Base-by-base conservation (phyloP, 2,329 filamentous ascomycete genomes). In the Alternaria triticina region DNA sequence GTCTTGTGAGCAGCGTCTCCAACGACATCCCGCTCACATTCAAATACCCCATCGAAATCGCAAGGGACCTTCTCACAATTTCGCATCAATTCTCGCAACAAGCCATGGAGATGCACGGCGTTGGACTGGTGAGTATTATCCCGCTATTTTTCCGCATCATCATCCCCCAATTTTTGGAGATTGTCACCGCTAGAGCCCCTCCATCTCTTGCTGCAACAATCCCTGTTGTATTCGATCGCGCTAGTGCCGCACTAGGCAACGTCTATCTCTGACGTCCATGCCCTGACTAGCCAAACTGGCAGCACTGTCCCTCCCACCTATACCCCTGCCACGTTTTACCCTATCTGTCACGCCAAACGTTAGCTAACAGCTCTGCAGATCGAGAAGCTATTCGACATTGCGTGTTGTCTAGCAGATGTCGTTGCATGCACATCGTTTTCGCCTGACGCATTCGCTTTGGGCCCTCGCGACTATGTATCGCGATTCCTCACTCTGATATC, bases 331-430 rank as follows among this genome's bases (percentile, higher is more conserved):
- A 25, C 57, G 63, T 66, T 64, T 71, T 70, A 50, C 66, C 65
- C 45, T 65, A 63, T 65, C 62, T 64, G 49, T 65, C 55, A 49
- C 64, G 61, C 58, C 64, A 61, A 58, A 55, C 30, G 54, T 62
- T 62, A 63, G 68, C 76, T 79, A 67, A 78, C 72, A 63, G 36
- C 36, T 58, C 49, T 62, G 62, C 70, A 90, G 87, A 88, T 96
- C 64, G 92, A 94, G 75, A 95, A 95, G 76, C 82, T 97, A 12
- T 87, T 96, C 70, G 91, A 94, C 69, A 87, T 94, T 36, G 89
- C 91, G 12, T 91, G 87, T 76, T 89, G 89, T 15, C 83, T 96
- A 65, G 90, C 87, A 8, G 91, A 95, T 67, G 89, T 92, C 22
- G 88, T 97, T 59, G 86, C 89, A 9, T 87, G 84, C 70, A 85